These are phyloP conservation scores for Cryptosporidium canis DNA, from an alignment of 169 alveolate species.

Conservation along the genomic window DNA sequence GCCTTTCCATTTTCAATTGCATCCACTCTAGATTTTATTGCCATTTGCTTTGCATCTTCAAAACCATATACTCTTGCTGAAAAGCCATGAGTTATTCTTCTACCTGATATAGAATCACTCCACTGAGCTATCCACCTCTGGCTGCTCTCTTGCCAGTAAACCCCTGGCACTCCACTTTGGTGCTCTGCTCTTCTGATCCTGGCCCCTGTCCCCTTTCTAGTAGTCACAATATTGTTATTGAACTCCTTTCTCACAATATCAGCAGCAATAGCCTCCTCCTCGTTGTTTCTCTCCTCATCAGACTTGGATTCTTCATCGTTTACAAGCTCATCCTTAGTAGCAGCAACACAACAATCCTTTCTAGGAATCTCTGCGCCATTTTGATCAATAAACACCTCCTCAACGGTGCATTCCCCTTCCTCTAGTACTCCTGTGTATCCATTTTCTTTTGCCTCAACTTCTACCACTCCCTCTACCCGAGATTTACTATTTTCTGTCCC, in stretches of 20 bases:
- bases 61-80: constrained; percentile 71
- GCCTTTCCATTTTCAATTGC: constrained; percentile 71
- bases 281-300: not conserved
- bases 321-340: not conserved
- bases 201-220: constrained; percentile 5
- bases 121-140: constrained; percentile 73
- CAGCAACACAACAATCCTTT: not conserved
- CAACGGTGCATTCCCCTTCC: not conserved
- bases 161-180: constrained; percentile 73
- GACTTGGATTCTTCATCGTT: not conserved
- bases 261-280: not conserved
- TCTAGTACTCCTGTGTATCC: not conserved
- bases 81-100: constrained; percentile 72
- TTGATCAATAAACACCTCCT: not conserved
- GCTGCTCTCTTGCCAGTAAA: constrained; percentile 71
- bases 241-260: not conserved
- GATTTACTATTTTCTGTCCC: not conserved
- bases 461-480: not conserved
- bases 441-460: not conserved
- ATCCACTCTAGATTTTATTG: constrained; percentile 65
- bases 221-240: not conserved
- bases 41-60: constrained; percentile 71
- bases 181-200: constrained; percentile 66
- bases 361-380: not conserved
- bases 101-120: constrained; percentile 70